Evolutionary conservation across 345 rosid species (phyloP).

Genomic region (Mangifera indica): DNA sequence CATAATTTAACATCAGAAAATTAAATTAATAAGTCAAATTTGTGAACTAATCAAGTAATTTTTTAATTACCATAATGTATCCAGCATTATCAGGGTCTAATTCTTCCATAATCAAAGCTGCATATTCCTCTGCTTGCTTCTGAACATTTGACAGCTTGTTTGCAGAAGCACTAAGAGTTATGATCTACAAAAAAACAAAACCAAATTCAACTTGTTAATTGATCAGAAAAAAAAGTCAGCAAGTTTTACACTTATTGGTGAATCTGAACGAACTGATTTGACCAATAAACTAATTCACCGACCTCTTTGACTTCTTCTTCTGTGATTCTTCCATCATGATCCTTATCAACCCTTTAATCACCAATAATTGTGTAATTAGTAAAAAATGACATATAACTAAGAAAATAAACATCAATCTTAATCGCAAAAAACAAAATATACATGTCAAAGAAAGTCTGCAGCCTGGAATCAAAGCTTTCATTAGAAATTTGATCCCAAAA

Average conservation of each 20-base stretch:
- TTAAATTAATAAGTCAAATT: neutral
- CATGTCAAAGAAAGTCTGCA: constrained; percentile 91
- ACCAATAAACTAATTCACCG: constrained; percentile 4
- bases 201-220: neutral
- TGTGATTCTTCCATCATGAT: constrained; percentile 77
- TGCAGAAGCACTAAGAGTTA: constrained; percentile 82
- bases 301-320: constrained; percentile 90
- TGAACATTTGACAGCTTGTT: constrained; percentile 79
- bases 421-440: constrained; percentile 16
- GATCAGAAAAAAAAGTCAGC: neutral
- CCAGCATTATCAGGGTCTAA: constrained; percentile 80
- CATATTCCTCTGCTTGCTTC: constrained; percentile 80
- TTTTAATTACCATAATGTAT: constrained; percentile 63
- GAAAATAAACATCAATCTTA: neutral
- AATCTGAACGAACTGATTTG: neutral
- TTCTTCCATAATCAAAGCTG: constrained; percentile 88
- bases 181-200: constrained; percentile 45
- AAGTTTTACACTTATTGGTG: neutral
- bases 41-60: neutral
- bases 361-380: neutral
- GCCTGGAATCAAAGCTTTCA: constrained; percentile 89
- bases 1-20: neutral
- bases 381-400: neutral
- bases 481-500: constrained; percentile 85
- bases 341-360: constrained; percentile 62